Conservation (phyloP, 495 filamentous ascomycete species). For the Penicillium odoratum region DNA sequence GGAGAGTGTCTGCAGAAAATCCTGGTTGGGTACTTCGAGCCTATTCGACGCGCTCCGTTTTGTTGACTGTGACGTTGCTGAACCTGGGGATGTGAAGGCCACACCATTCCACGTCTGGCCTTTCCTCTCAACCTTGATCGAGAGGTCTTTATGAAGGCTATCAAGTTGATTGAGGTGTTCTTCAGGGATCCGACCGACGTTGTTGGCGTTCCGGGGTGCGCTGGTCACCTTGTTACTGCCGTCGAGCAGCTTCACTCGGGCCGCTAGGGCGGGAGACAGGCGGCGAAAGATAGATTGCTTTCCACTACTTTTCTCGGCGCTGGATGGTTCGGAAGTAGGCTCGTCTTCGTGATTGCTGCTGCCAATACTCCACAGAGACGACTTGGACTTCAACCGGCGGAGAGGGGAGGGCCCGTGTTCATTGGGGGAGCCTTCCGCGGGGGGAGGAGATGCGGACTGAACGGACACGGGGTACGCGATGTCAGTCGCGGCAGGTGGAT, state of each 20-base stretch:
- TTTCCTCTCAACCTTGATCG: slow-evolving; percentile 55
- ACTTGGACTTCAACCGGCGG: slow-evolving; percentile 45
- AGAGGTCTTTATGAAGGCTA: slow-evolving; percentile 57
- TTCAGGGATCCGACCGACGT: slow-evolving; percentile 72
- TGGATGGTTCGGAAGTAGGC: slow-evolving; percentile 18
- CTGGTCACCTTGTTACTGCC: slow-evolving; percentile 50
- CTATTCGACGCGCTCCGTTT: slow-evolving; percentile 25
- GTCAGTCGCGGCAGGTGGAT: slow-evolving; percentile 33
- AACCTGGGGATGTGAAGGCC: slow-evolving; percentile 14
- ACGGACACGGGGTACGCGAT: slow-evolving; percentile 32
- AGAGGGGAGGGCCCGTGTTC: slow-evolving; percentile 31
- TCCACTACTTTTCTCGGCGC: slow-evolving; percentile 31
- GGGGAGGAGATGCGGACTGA: slow-evolving; percentile 31
- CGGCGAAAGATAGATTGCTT: slow-evolving; percentile 44
- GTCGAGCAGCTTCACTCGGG: slow-evolving; percentile 72
- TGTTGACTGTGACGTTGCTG: slow-evolving; percentile 10
- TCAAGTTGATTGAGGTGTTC: slow-evolving; percentile 70
- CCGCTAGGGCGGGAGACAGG: slow-evolving; percentile 70
- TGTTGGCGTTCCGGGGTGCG: slow-evolving; percentile 39
- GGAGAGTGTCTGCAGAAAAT: slow-evolving; percentile 19
- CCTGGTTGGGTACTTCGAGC: slow-evolving; percentile 21
- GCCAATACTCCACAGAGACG: slow-evolving; percentile 42
- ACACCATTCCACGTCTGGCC: slow-evolving; percentile 64
- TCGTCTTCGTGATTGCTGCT: slow-evolving; percentile 43
- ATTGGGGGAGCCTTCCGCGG: slow-evolving; percentile 36